Percentiles rank a stretch among this genome's conserved stretches.
Conservation (phyloP, 2,329 filamentous ascomycete species). For the Neofusicoccum kwambonambiense region DNA sequence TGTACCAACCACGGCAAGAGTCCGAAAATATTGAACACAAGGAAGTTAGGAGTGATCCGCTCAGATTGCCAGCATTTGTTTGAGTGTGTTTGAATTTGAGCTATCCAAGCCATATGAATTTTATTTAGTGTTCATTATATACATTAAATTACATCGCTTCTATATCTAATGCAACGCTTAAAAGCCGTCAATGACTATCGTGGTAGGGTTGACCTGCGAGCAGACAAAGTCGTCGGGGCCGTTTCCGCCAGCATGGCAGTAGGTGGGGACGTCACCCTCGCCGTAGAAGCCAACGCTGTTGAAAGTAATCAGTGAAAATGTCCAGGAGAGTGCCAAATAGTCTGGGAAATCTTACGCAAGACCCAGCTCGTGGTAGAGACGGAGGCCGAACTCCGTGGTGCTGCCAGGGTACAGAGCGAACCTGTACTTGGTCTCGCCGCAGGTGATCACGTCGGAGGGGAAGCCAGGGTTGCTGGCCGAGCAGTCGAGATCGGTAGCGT, state of each 20-base stretch:
- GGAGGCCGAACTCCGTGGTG: slow-evolving; percentile 5
- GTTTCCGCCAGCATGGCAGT: slow-evolving; percentile 15
- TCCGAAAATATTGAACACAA: too few relatives aligned
- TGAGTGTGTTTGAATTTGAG: too few relatives aligned
- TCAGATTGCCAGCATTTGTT: too few relatives aligned
- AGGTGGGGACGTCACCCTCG: not conserved
- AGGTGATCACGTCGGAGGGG: not conserved
- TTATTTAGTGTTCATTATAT: not conserved
- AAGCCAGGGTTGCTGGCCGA: not conserved
- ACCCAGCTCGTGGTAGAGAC: slow-evolving; percentile 11
- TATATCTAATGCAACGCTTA: not conserved
- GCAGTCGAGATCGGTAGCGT: slow-evolving; percentile 1
- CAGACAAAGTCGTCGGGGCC: slow-evolving; percentile 14
- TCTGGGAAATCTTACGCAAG: not conserved
- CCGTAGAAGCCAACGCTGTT: not conserved
- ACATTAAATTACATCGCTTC: not conserved
- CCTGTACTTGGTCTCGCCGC: slow-evolving; percentile 13
- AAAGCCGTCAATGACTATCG: slow-evolving; percentile 6
- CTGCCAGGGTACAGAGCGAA: not conserved
- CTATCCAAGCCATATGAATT: too few relatives aligned
- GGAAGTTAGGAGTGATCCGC: too few relatives aligned
- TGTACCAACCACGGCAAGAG: too few relatives aligned
- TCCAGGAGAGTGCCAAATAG: not conserved
- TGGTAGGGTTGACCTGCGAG: not conserved
- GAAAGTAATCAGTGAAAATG: not conserved